Evolutionary conservation across 2,329 filamentous ascomycete genomes (phyloP).

Genomic region (Diaporthe sp.): DNA sequence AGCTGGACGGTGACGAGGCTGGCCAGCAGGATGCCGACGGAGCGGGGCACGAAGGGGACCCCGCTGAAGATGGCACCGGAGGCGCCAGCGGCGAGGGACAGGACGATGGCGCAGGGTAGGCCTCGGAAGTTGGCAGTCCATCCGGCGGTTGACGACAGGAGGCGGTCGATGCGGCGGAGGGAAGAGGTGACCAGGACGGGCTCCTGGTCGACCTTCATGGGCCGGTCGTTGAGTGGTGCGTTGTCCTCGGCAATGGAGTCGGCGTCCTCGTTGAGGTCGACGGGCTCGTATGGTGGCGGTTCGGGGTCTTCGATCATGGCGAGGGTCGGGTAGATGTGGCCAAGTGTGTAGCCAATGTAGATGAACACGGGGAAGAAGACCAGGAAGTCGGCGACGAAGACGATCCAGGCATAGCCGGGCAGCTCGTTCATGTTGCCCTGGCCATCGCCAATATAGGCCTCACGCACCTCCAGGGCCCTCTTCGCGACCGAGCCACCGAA

Average conservation of each 20-base stretch:
- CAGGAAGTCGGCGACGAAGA: slow-evolving; percentile 53
- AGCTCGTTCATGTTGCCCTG: slow-evolving; percentile 39
- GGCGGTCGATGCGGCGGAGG: slow-evolving; percentile 60
- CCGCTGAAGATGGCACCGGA: slow-evolving; percentile 57
- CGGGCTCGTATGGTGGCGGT: slow-evolving; percentile 64
- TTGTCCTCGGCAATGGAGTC: slow-evolving; percentile 45
- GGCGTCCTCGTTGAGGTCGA: slow-evolving; percentile 54
- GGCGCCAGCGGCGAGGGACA: slow-evolving; percentile 46
- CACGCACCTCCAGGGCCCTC: slow-evolving; percentile 28
- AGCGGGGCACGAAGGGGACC: slow-evolving; percentile 51
- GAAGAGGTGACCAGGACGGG: slow-evolving; percentile 59
- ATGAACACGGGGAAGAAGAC: slow-evolving; percentile 57
- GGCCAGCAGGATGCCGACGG: slow-evolving; percentile 64
- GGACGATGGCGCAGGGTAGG: slow-evolving; percentile 59
- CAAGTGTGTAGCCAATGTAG: slow-evolving; percentile 60
- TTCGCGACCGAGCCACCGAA: slow-evolving; percentile 30
- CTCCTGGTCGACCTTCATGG: slow-evolving; percentile 45
- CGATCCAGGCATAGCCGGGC: slow-evolving; percentile 51
- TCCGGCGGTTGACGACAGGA: slow-evolving; percentile 72
- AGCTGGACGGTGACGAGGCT: slow-evolving; percentile 74
- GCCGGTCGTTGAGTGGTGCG: slow-evolving; percentile 47
- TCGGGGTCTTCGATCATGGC: slow-evolving; percentile 69
- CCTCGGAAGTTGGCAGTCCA: slow-evolving; percentile 77
- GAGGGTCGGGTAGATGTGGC: slow-evolving; percentile 62
- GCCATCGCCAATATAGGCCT: slow-evolving; percentile 12